Conservation (phyloP, 2,329 filamentous ascomycete genomes). For the Teratosphaeria destructans region DNA sequence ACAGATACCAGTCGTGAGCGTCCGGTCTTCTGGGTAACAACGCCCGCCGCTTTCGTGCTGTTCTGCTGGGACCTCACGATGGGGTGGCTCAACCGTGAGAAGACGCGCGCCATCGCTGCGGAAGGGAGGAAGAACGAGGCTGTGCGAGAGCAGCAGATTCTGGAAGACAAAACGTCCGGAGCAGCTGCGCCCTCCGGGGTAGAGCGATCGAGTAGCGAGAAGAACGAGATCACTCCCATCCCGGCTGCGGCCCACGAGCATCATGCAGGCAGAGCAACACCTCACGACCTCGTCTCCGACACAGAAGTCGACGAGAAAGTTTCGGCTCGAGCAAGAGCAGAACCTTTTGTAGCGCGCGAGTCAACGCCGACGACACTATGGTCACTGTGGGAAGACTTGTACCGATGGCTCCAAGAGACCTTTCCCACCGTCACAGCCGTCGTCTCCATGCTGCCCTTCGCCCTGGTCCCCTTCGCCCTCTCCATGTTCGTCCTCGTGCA, state of each 20-base stretch:
- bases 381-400: constrained; percentile 37
- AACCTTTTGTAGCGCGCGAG: constrained; percentile 7
- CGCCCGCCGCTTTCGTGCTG: constrained; percentile 59
- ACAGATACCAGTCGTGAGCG: constrained; percentile 40
- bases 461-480: constrained; percentile 60
- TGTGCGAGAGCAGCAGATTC: background rate
- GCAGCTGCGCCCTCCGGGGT: background rate
- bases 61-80: constrained; percentile 55
- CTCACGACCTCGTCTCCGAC: background rate
- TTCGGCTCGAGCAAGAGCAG: background rate
- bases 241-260: background rate
- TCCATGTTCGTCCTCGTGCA: constrained; percentile 68
- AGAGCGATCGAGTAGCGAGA: background rate
- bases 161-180: background rate
- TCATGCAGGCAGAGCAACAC: background rate
- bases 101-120: constrained; percentile 52
- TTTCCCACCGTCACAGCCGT: constrained; percentile 61
- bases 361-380: constrained; percentile 37
- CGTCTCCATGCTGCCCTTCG: constrained; percentile 53
- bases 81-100: constrained; percentile 53
- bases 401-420: constrained; percentile 55
- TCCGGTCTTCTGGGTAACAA: constrained; percentile 58
- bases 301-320: background rate
- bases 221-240: background rate
- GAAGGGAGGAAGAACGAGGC: background rate